Base-by-base conservation (phyloP, 2,329 filamentous ascomycete species). In the Penicillium sp. region DNA sequence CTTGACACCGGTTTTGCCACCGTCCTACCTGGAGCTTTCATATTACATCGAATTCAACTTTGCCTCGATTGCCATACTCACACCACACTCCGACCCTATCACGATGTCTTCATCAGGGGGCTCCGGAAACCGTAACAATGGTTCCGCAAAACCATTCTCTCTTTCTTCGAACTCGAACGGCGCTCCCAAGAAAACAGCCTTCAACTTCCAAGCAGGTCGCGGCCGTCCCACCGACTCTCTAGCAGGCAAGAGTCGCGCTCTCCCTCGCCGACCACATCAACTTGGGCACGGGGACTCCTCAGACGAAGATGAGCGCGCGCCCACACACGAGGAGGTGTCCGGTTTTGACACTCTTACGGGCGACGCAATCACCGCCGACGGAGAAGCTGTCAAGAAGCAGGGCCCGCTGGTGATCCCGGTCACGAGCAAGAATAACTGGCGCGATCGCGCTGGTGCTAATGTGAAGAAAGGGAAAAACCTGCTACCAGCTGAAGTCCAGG, bases 401-500 rank as follows among this genome's bases (percentile, higher is more conserved):
- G 68, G 52, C 14, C 86, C 89, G 63, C 85, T 92, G 78, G 91
- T 93, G 69, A 85, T 86, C 31, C 88, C 90, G 69, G 89, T 92
- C 59, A 90, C 91, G 75, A 90, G 87, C 68, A 87, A 85, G 71
- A 97, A 97, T 73, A 95, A 98, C 79, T 87, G 92, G 61, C 71
- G 74, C 50, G 71, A 77, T 55, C 68, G 74, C 7, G 63, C 73
- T 4, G 69, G 74, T 3, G 60, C 64, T 2, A 74, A 70, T 54
- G 85, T 54, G 84, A 85, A 79, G 82, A 88, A 68, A 56, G 76
- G 82, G 62, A 86, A 84, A 71, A 87, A 84, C 69, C 71, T 83
- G 14, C 75, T 87, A n/a, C 85, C 84, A n/a, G 72, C 66, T 7
- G 84, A 83, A 59, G 83, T 83, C 42, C 79, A 81, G 60, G 79